Evolutionary conservation across 2,329 filamentous ascomycete species (phyloP).

Genomic region (Cladobotryum mycophilum): DNA sequence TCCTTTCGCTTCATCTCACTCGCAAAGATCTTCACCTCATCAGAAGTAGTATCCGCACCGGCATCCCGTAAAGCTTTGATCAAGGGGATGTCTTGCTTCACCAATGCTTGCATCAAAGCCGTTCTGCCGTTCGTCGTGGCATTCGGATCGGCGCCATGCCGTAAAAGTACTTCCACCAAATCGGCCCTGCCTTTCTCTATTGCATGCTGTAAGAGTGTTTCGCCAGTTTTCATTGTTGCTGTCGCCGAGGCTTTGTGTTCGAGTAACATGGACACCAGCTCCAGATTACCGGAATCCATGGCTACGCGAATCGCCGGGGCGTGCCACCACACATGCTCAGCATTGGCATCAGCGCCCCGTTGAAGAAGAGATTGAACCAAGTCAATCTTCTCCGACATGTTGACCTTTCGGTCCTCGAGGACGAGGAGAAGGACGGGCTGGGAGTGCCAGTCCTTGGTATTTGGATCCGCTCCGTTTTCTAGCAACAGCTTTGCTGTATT

Average conservation of each 20-base stretch:
- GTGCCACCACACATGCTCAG: slow-evolving; percentile 18
- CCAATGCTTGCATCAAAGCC: slow-evolving; percentile 27
- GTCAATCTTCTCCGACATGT: slow-evolving; percentile 20
- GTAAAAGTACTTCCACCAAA: slow-evolving; percentile 21
- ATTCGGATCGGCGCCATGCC: slow-evolving; percentile 29
- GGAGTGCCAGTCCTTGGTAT: slow-evolving; percentile 25
- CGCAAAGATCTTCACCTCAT: slow-evolving; percentile 19
- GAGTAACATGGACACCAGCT: slow-evolving; percentile 23
- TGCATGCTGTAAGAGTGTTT: slow-evolving; percentile 26
- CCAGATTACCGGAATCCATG: slow-evolving; percentile 19
- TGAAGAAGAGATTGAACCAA: slow-evolving; percentile 26
- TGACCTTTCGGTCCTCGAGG: slow-evolving; percentile 21
- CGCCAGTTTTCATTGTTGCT: slow-evolving; percentile 22
- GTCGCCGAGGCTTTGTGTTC: slow-evolving; percentile 23
- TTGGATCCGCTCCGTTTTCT: slow-evolving; percentile 27
- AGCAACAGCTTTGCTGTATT: slow-evolving; percentile 28
- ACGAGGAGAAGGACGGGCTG: slow-evolving; percentile 27
- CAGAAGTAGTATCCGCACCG: slow-evolving; percentile 21
- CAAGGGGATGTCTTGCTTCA: slow-evolving; percentile 21
- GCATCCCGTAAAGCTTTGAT: slow-evolving; percentile 22
- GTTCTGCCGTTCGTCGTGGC: slow-evolving; percentile 22
- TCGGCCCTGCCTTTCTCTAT: slow-evolving; percentile 20
- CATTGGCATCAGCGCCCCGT: slow-evolving; percentile 27
- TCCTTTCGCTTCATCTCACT: slow-evolving; percentile 19
- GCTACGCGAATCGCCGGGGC: slow-evolving; percentile 19